These are phyloP conservation scores for Cytospora piceicola DNA, from an alignment of 2,329 filamentous ascomycete species.

Conservation along the genomic window DNA sequence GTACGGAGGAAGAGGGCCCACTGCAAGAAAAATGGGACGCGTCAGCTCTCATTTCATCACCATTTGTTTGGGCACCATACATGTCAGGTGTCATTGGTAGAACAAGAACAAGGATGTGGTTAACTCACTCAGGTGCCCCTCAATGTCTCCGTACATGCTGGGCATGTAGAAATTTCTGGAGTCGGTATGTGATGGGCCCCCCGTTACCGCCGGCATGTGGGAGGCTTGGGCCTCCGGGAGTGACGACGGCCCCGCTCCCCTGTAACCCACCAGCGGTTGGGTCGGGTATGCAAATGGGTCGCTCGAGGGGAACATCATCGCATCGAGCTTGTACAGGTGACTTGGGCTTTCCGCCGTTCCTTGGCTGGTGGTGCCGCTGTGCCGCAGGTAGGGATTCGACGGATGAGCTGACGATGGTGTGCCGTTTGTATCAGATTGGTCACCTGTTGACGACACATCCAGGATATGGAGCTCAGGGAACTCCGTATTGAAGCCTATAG, in stretches of 20 bases:
- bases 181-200: conserved; percentile 39
- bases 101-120: neutral
- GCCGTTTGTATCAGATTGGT: conserved; percentile 43
- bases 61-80: neutral
- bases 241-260: conserved; percentile 41
- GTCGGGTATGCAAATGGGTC: conserved; percentile 82
- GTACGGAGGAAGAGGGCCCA: conserved; percentile 72
- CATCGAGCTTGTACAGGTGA: conserved; percentile 69
- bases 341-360: conserved; percentile 43
- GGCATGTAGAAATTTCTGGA: conserved; percentile 54
- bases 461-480: conserved; percentile 51
- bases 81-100: neutral
- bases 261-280: conserved; percentile 68
- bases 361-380: conserved; percentile 31
- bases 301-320: conserved; percentile 79
- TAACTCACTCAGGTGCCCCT: conserved; percentile 63
- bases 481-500: conserved; percentile 43
- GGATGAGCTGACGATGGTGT: conserved; percentile 40
- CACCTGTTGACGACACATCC: conserved; percentile 48
- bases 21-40: neutral
- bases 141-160: conserved; percentile 65
- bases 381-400: conserved; percentile 32
- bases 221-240: conserved; percentile 41
- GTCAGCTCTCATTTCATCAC: neutral
- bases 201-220: conserved; percentile 38